These are phyloP conservation scores for Setomelanomma holmii DNA, from an alignment of 2,329 filamentous ascomycete species.

Conservation along the genomic window DNA sequence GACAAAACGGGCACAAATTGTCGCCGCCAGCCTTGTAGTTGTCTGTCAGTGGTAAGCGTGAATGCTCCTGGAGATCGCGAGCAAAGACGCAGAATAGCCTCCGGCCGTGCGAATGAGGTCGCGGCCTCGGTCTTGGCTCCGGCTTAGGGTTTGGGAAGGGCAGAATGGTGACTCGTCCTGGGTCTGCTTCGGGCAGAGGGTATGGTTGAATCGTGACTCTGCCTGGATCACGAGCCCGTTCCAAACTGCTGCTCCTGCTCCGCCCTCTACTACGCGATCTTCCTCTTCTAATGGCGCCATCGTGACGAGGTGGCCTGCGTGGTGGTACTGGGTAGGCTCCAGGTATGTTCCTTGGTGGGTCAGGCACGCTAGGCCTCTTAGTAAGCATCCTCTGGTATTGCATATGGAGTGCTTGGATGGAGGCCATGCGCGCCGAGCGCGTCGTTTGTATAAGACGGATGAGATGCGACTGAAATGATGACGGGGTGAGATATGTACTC, in stretches of 20 bases:
- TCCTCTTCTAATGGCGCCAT: slow-evolving; percentile 2
- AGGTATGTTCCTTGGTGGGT: slow-evolving; percentile 18
- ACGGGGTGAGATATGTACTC: slow-evolving; percentile 27
- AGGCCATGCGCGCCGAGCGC: slow-evolving; percentile 31
- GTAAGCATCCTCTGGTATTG: slow-evolving; percentile 39
- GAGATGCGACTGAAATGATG: slow-evolving; percentile 38
- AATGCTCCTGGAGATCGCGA: slow-evolving; percentile 34
- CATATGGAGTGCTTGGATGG: slow-evolving; percentile 36
- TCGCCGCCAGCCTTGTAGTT: slow-evolving; percentile 31
- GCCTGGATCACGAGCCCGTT: slow-evolving; percentile 5
- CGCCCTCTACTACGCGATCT: slow-evolving; percentile 10
- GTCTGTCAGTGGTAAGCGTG: slow-evolving; percentile 28
- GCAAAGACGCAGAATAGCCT: slow-evolving; percentile 43
- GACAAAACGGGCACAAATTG: slow-evolving; percentile 39
- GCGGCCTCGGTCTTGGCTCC: not conserved
- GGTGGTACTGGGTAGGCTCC: slow-evolving; percentile 23
- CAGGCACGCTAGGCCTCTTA: slow-evolving; percentile 7
- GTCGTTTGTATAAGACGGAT: slow-evolving; percentile 34
- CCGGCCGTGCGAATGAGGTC: slow-evolving; percentile 3
- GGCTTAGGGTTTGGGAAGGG: slow-evolving; percentile 8
- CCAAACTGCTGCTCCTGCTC: slow-evolving; percentile 11
- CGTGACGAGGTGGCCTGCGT: slow-evolving; percentile 1
- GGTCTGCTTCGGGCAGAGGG: not conserved
- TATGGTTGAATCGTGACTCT: slow-evolving; percentile 5
- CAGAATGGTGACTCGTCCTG: slow-evolving; percentile 5